Conservation (phyloP, 257 asterid species). For the Salvia rosmarinus region DNA sequence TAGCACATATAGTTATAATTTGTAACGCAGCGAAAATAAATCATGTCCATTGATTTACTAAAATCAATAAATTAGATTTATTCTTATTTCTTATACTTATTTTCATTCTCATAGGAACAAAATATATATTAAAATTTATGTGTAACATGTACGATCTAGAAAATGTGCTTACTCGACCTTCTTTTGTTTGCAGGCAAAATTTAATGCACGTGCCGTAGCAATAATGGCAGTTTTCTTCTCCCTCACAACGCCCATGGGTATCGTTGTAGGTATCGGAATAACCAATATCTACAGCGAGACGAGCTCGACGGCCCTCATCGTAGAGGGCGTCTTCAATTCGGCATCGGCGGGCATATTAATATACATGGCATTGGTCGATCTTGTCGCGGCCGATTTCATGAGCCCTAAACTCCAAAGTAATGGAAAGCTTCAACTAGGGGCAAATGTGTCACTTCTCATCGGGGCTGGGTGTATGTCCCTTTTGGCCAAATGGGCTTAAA, state of each 20-base stretch:
- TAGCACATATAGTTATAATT: no score
- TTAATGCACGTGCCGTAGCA: slow-evolving; percentile 24
- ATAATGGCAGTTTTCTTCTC: slow-evolving; percentile 45
- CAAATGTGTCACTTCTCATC: slow-evolving; percentile 41
- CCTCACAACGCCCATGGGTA: slow-evolving; percentile 40
- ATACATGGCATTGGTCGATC: slow-evolving; percentile 49
- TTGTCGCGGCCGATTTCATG: slow-evolving; percentile 49
- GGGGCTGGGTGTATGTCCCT: slow-evolving; percentile 57
- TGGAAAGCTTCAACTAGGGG: slow-evolving; percentile 38
- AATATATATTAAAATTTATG: no score
- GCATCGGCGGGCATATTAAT: slow-evolving; percentile 49
- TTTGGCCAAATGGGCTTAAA: slow-evolving; percentile 48
- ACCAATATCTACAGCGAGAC: slow-evolving; percentile 41
- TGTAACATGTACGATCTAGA: no score
- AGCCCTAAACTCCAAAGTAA: slow-evolving; percentile 39
- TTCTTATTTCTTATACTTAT: no score
- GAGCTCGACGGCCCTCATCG: slow-evolving; percentile 33
- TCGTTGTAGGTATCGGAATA: slow-evolving; percentile 45
- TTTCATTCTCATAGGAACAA: no score
- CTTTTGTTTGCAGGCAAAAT: slow-evolving; percentile 37
- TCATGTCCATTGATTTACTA: no score
- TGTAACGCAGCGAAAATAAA: no score
- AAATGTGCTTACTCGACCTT: no score
- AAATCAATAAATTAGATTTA: no score
- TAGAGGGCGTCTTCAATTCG: slow-evolving; percentile 42